These are phyloP conservation scores for Seminavis robusta DNA, from an alignment of 108 stramenopile genomes.

Conservation along the genomic window DNA sequence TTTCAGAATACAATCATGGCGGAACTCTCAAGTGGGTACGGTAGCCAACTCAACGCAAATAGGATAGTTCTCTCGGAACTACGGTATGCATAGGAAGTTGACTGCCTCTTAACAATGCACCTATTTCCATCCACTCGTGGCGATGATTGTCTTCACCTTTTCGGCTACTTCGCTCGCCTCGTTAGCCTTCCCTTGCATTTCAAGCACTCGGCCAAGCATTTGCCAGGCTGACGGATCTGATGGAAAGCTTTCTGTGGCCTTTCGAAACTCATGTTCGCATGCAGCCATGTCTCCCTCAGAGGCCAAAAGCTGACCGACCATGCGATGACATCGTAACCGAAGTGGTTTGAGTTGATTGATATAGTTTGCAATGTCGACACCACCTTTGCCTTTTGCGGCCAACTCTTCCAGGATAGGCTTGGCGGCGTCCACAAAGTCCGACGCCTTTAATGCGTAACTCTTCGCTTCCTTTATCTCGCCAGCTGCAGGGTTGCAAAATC, in stretches of 20 bases:
- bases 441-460: conserved; percentile 13
- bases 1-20: too few species aligned
- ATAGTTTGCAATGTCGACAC: conserved; percentile 21
- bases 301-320: conserved; percentile 38
- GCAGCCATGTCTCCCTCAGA: conserved; percentile 34
- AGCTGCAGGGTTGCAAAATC: too few species aligned
- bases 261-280: conserved; percentile 43
- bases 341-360: conserved; percentile 31
- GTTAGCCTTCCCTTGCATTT: conserved; percentile 47
- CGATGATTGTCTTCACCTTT: too few species aligned
- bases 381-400: conserved; percentile 7
- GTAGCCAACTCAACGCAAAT: too few species aligned
- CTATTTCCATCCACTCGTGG: too few species aligned
- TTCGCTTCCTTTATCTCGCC: conserved; percentile 45
- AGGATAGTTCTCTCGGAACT: too few species aligned
- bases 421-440: conserved; percentile 29
- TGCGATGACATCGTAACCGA: conserved; percentile 35
- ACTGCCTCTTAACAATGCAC: too few species aligned
- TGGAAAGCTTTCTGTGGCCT: conserved; percentile 36
- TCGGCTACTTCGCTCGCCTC: conserved; percentile 19
- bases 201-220: conserved; percentile 39
- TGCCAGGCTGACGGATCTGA: conserved; percentile 35
- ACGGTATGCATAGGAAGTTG: too few species aligned
- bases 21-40: too few species aligned
- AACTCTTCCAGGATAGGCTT: conserved; percentile 28